phyloP scores from a whole-genome alignment of 2,329 filamentous ascomycete species.

The Simplicillium aogashimaense region DNA sequence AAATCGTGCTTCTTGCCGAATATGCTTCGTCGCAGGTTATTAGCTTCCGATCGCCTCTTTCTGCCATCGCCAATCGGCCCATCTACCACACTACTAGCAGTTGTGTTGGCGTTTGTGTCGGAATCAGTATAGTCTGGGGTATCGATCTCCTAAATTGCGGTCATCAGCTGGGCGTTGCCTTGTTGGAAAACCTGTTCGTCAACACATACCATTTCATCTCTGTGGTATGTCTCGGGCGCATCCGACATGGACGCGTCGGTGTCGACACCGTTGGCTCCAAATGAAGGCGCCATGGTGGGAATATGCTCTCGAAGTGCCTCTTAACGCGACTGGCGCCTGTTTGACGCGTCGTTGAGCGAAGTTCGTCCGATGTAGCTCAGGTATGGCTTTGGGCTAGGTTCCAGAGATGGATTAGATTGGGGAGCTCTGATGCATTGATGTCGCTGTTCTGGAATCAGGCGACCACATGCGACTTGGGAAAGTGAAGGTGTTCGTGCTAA shows the following conservation, averaged over 20 bases:
- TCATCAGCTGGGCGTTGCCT: background rate
- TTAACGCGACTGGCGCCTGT: slow-evolving; percentile 39
- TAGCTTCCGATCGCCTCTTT: slow-evolving; percentile 76
- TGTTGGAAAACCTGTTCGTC: background rate
- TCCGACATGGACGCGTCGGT: slow-evolving; percentile 56
- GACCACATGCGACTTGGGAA: no score
- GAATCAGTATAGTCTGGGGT: slow-evolving; percentile 58
- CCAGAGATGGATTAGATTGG: background rate
- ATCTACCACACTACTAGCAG: slow-evolving; percentile 76
- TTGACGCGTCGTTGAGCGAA: slow-evolving; percentile 31
- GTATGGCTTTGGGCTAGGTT: background rate
- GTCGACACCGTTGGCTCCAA: slow-evolving; percentile 42
- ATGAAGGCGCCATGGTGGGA: slow-evolving; percentile 43
- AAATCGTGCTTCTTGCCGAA: slow-evolving; percentile 92
- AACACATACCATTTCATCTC: slow-evolving; percentile 39
- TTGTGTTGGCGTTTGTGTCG: slow-evolving; percentile 58
- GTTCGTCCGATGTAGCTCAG: background rate
- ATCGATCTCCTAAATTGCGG: slow-evolving; percentile 44
- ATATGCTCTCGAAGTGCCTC: slow-evolving; percentile 24
- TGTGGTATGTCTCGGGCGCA: slow-evolving; percentile 35
- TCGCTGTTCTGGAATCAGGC: no score
- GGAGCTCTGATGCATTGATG: no score
- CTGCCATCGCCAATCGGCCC: slow-evolving; percentile 67
- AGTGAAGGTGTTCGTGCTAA: no score
- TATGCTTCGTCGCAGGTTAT: slow-evolving; percentile 82